These are phyloP conservation scores for Jasminum sambac DNA, from an alignment of 257 asterid species.

Conservation along the genomic window DNA sequence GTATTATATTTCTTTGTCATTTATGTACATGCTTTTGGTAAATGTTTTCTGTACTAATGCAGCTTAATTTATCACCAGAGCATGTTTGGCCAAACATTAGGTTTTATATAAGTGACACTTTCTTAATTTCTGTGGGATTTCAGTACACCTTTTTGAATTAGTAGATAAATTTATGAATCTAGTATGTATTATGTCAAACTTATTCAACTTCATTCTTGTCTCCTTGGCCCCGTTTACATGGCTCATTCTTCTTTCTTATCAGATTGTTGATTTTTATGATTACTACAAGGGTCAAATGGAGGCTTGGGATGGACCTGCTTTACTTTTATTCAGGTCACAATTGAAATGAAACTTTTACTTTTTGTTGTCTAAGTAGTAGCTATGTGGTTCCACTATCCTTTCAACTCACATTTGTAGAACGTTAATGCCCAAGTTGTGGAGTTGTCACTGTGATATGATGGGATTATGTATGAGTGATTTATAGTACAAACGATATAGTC, in stretches of 20 bases:
- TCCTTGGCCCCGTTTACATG: conserved; percentile 17
- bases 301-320: conserved; percentile 99
- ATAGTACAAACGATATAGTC: neutral
- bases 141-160: conserved; percentile 14
- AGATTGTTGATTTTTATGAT: conserved; percentile 90
- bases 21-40: conserved; percentile 15
- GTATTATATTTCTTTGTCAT: conserved; percentile 36
- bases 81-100: neutral
- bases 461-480: neutral
- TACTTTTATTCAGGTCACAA: conserved; percentile 89
- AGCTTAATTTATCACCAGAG: conserved; percentile 9
- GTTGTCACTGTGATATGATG: neutral
- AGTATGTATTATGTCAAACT: neutral
- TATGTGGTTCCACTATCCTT: conserved; percentile 9
- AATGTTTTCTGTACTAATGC: conserved; percentile 6
- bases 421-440: conserved; percentile 22
- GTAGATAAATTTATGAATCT: conserved; percentile 10
- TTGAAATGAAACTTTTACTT: conserved; percentile 29
- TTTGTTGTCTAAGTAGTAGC: conserved; percentile 15
- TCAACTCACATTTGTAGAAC: conserved; percentile 10
- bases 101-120: neutral
- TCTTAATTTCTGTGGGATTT: neutral
- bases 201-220: conserved; percentile 12
- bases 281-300: conserved; percentile 99
- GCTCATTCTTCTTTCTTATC: conserved; percentile 33